Evolutionary conservation across 768 basidiomycete species (phyloP).

Genomic region (Boletus reticulatus): DNA sequence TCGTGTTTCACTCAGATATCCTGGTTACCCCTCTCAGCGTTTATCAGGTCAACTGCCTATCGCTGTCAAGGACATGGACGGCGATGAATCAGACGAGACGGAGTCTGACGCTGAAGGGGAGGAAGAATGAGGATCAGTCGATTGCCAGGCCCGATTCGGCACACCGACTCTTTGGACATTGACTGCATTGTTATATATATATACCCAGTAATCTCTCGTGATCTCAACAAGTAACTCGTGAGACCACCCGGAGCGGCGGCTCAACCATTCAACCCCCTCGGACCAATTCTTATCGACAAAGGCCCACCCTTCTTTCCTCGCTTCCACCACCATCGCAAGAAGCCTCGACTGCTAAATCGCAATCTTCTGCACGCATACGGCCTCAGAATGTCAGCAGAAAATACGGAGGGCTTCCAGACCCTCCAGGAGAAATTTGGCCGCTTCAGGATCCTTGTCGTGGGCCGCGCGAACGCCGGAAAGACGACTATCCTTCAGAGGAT

Average conservation of each 20-base stretch:
- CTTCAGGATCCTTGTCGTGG: neutral
- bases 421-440: neutral
- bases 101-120: constrained; percentile 7
- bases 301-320: too few species aligned
- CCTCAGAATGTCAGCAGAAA: neutral
- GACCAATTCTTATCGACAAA: too few species aligned
- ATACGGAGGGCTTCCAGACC: neutral
- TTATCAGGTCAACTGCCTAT: constrained; percentile 23
- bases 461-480: constrained; percentile 4
- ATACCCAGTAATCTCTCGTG: neutral
- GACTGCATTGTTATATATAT: neutral
- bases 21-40: constrained; percentile 13
- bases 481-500: constrained; percentile 2
- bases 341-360: neutral
- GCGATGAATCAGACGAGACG: constrained; percentile 6
- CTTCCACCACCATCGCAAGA: neutral
- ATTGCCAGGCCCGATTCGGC: too few species aligned
- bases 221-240: too few species aligned
- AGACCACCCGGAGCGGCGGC: too few species aligned
- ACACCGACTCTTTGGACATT: neutral
- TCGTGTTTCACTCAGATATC: neutral
- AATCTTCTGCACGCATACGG: too few species aligned
- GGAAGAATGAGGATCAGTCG: neutral
- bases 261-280: too few species aligned
- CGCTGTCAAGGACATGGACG: constrained; percentile 19